These are phyloP conservation scores for Boletus subcaerulescens DNA, from an alignment of 768 basidiomycete species.

Conservation along the genomic window DNA sequence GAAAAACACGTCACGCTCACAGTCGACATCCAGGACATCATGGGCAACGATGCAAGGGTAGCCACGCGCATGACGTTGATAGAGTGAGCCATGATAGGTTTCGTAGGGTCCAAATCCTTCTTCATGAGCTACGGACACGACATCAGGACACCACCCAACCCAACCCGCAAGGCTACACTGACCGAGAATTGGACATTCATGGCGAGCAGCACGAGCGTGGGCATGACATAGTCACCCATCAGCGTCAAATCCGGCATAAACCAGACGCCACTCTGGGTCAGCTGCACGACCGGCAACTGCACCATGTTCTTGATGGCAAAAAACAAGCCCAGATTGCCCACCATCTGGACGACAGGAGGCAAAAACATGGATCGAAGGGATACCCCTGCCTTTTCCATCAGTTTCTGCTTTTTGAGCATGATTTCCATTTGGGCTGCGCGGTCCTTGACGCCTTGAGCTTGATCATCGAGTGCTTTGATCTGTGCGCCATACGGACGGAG, in stretches of 20 bases:
- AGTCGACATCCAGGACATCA: conserved; percentile 59
- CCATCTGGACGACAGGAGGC: conserved; percentile 64
- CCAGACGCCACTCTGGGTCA: conserved; percentile 70
- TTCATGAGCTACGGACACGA: conserved; percentile 38
- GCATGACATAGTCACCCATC: conserved; percentile 78
- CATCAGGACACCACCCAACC: background rate
- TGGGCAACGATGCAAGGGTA: conserved; percentile 48
- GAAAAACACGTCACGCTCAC: conserved; percentile 42
- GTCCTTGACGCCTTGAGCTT: conserved; percentile 36
- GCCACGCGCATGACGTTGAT: conserved; percentile 65
- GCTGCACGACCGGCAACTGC: conserved; percentile 65
- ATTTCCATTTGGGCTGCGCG: conserved; percentile 40
- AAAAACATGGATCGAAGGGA: conserved; percentile 53
- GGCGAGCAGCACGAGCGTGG: conserved; percentile 50
- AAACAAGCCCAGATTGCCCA: conserved; percentile 80
- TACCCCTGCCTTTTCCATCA: conserved; percentile 67
- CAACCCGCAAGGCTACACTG: conserved; percentile 23
- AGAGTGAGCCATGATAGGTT: conserved; percentile 59
- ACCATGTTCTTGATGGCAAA: conserved; percentile 75
- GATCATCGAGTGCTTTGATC: conserved; percentile 51
- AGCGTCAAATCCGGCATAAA: conserved; percentile 76
- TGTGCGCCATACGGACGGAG: conserved; percentile 40
- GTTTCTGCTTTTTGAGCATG: conserved; percentile 42
- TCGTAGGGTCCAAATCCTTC: conserved; percentile 51
- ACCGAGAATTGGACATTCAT: conserved; percentile 74